A percentile compares a stretch with the other conserved stretches of the same genome.
Conservation (phyloP, 23 red algal genomes). For the Agarophyton chilense region DNA sequence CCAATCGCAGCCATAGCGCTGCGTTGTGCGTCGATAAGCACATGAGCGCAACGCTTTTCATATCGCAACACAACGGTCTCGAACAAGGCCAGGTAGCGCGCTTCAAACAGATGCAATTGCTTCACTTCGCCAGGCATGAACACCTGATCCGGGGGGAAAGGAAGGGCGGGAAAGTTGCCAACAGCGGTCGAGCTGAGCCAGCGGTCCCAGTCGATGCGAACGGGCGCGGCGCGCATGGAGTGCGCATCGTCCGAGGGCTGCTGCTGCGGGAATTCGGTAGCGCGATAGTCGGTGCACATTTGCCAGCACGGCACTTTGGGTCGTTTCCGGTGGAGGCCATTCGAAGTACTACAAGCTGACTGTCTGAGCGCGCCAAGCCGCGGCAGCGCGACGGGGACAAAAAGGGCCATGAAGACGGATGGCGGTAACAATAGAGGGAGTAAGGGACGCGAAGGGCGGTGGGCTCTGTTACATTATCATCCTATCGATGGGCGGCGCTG, state of each 20-base stretch:
- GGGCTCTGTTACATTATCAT: no score
- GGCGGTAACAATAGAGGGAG: no score
- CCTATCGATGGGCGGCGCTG: no score
- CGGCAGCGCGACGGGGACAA: background rate
- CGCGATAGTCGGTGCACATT: conserved; percentile 1
- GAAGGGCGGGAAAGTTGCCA: conserved; percentile 41
- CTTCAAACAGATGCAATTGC: conserved; percentile 58
- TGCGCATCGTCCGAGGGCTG: background rate
- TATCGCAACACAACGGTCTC: conserved; percentile 49
- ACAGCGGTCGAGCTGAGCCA: conserved; percentile 20
- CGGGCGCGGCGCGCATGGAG: background rate
- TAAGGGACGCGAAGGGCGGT: no score
- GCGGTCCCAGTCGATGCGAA: conserved; percentile 41
- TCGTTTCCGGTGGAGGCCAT: background rate
- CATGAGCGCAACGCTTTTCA: conserved; percentile 60
- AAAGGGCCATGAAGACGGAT: background rate
- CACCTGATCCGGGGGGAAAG: conserved; percentile 48
- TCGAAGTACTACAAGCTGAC: background rate
- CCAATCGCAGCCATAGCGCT: conserved; percentile 55
- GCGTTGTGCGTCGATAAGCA: conserved; percentile 49
- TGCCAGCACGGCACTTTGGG: background rate
- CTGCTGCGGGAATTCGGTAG: background rate
- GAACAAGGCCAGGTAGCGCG: conserved; percentile 66
- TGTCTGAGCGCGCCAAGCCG: background rate
- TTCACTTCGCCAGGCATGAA: conserved; percentile 67